These are phyloP conservation scores for Knufia fluminis DNA, from an alignment of 2,329 filamentous ascomycete species.

Conservation along the genomic window DNA sequence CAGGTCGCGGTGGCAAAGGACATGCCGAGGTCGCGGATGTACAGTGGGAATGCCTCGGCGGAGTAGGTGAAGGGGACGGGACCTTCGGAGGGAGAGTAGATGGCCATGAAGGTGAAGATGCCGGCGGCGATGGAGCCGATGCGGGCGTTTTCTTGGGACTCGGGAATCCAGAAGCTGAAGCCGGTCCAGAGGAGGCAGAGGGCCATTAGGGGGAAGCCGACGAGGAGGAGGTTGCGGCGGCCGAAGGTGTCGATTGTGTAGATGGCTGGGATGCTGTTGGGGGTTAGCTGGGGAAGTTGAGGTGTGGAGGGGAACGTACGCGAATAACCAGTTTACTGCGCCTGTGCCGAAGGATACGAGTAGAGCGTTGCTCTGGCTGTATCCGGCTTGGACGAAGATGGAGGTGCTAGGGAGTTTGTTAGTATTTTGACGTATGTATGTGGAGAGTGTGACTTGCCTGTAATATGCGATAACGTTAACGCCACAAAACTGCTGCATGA, in stretches of 20 bases:
- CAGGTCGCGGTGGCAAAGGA: constrained; percentile 30
- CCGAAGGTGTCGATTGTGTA: constrained; percentile 59
- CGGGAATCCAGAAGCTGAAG: constrained; percentile 46
- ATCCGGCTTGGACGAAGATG: constrained; percentile 17
- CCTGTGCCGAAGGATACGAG: constrained; percentile 21
- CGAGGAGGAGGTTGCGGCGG: constrained; percentile 52
- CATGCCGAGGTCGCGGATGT: constrained; percentile 39
- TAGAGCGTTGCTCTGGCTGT: constrained; percentile 16
- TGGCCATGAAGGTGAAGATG: constrained; percentile 55
- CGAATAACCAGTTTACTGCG: constrained; percentile 22
- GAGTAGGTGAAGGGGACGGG: constrained; percentile 41
- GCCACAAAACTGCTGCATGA: constrained; percentile 29
- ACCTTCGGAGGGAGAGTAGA: constrained; percentile 57
- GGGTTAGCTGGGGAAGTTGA: too few species aligned
- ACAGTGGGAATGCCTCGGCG: constrained; percentile 41
- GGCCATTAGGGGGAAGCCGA: constrained; percentile 59
- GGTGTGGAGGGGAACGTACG: too few species aligned
- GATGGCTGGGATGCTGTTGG: constrained; percentile 22
- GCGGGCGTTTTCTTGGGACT: constrained; percentile 32
- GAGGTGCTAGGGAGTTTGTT: too few species aligned
- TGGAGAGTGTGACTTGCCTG: not conserved
- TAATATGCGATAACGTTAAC: constrained; percentile 20
- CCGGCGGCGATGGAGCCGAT: constrained; percentile 51
- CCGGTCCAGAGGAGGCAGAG: constrained; percentile 57
- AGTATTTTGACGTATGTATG: too few species aligned